Evolutionary conservation across 768 basidiomycete genomes (phyloP).

Genomic region (Auriscalpium microsporum): DNA sequence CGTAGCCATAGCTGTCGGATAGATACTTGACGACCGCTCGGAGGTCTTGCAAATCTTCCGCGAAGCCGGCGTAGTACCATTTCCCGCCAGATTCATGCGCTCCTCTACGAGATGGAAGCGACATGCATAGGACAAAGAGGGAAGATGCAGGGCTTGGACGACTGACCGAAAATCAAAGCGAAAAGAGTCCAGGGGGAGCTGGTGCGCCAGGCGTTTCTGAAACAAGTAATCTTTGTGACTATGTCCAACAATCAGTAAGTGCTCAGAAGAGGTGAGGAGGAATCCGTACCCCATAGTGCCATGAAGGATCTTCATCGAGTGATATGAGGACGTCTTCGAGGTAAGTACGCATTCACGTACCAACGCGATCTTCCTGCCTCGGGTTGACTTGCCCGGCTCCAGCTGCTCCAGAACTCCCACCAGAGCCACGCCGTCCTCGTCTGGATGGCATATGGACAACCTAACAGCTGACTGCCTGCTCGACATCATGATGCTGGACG

Average conservation of each 20-base stretch:
- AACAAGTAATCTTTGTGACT: conserved; percentile 86
- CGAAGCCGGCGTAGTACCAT: conserved; percentile 53
- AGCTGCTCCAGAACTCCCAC: conserved; percentile 6
- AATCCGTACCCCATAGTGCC: conserved; percentile 63
- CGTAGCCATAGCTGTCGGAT: conserved; percentile 51
- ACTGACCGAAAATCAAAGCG: conserved; percentile 80
- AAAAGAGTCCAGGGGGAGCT: conserved; percentile 70
- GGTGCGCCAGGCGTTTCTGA: conserved; percentile 59
- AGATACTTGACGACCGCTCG: conserved; percentile 57
- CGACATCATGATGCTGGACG: no score
- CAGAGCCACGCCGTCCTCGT: background rate
- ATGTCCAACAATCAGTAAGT: background rate
- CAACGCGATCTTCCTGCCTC: conserved; percentile 4
- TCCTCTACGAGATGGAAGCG: conserved; percentile 39
- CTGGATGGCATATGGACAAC: background rate
- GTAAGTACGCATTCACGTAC: conserved; percentile 1
- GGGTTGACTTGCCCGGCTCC: background rate
- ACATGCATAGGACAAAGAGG: background rate
- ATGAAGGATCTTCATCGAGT: conserved; percentile 55
- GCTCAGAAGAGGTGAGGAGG: background rate
- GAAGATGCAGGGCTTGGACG: background rate
- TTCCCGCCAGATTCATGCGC: conserved; percentile 68
- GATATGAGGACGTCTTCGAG: background rate
- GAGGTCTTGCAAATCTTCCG: conserved; percentile 59
- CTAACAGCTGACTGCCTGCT: background rate